Conservation (phyloP, 2,329 filamentous ascomycete species). For the Knoxdaviesia proteae region DNA sequence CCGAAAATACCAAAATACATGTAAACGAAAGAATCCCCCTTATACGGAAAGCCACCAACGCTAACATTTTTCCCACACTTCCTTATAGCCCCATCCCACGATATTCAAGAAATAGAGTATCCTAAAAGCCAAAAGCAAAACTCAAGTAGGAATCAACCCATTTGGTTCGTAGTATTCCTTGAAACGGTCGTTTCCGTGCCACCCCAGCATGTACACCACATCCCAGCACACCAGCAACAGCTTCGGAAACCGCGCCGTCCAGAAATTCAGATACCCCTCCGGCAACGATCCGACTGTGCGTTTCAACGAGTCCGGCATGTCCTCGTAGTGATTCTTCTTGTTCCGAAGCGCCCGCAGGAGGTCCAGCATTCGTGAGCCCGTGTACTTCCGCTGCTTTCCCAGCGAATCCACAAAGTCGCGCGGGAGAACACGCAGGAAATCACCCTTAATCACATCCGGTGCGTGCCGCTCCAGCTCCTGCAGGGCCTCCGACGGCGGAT, state of each 20-base stretch:
- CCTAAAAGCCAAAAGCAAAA: not conserved
- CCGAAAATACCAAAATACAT: no score
- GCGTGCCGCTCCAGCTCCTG: constrained; percentile 34
- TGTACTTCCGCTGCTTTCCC: constrained; percentile 90
- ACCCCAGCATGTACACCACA: constrained; percentile 44
- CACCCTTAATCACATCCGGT: constrained; percentile 34
- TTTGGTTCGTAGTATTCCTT: constrained; percentile 44
- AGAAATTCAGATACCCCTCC: constrained; percentile 67
- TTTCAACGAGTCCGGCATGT: constrained; percentile 68
- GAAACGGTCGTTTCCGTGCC: constrained; percentile 46
- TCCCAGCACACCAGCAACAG: constrained; percentile 62
- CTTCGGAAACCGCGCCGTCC: constrained; percentile 59
- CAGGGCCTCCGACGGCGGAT: constrained; percentile 54
- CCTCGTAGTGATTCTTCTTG: constrained; percentile 95
- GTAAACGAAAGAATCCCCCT: no score
- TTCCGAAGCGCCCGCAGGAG: constrained; percentile 76
- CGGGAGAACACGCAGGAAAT: constrained; percentile 62
- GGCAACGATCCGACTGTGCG: constrained; percentile 49
- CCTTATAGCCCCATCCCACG: no score
- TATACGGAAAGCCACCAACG: no score
- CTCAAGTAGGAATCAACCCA: not conserved
- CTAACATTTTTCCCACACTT: no score
- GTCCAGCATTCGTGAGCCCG: constrained; percentile 63
- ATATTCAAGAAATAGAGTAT: not conserved
- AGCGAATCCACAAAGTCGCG: constrained; percentile 72